Percentiles rank a stretch among this genome's conserved stretches.
Evolutionary conservation across 1,284 basidiomycete genomes (phyloP).

Genomic region (Moesziomyces antarcticus): DNA sequence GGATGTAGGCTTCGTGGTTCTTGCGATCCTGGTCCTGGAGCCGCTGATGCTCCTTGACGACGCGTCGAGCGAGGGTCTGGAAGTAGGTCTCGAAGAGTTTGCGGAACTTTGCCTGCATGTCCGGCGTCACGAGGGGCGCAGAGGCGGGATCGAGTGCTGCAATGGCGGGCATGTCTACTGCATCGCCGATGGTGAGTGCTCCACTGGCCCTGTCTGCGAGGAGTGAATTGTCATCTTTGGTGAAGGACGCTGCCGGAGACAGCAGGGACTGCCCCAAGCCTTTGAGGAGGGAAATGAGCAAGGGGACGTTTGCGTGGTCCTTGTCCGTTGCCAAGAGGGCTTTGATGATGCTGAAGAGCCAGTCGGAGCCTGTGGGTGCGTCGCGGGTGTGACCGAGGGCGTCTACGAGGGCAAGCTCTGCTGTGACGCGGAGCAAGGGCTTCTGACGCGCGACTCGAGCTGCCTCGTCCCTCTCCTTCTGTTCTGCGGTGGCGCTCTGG

Average conservation of each 20-base stretch:
- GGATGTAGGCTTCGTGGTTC: constrained; percentile 98
- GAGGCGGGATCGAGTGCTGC: constrained; percentile 10
- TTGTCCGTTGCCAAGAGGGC: constrained; percentile 83
- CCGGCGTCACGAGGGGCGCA: constrained; percentile 76
- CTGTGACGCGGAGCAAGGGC: constrained; percentile 83
- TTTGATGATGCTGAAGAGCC: constrained; percentile 70
- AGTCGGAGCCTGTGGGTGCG: constrained; percentile 70
- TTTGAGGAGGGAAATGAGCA: constrained; percentile 85
- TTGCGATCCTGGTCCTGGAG: constrained; percentile 94
- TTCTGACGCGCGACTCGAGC: constrained; percentile 83
- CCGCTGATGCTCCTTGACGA: constrained; percentile 76
- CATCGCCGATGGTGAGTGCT: constrained; percentile 24
- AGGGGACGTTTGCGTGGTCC: constrained; percentile 82
- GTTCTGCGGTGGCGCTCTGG: constrained; percentile 76
- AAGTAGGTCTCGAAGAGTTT: constrained; percentile 94
- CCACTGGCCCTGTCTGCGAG: constrained; percentile 9
- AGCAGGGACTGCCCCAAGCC: constrained; percentile 83
- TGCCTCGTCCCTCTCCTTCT: constrained; percentile 92
- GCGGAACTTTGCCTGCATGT: constrained; percentile 86
- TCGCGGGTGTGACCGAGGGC: constrained; percentile 68
- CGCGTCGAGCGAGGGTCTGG: constrained; percentile 87
- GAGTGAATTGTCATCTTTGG: constrained; percentile 3
- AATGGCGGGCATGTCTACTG: constrained; percentile 14
- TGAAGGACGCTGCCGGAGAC: constrained; percentile 6
- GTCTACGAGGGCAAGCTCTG: constrained; percentile 88